phyloP scores from a whole-genome alignment of 2,329 filamentous ascomycete species.

The Arthrinium puccinioides region DNA sequence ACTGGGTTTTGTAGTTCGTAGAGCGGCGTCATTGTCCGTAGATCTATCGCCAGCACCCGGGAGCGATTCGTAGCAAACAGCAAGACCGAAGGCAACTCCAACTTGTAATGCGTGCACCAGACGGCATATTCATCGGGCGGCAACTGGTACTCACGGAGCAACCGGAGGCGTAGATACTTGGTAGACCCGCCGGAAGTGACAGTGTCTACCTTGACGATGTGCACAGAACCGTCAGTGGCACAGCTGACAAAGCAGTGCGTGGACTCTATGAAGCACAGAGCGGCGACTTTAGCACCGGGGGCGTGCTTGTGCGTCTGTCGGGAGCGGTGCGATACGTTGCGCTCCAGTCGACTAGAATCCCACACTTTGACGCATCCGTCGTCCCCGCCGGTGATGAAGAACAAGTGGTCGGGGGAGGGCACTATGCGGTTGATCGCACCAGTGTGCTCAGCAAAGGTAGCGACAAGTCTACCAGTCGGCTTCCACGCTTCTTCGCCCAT shows the following conservation, averaged over 20 bases:
- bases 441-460: slow-evolving; percentile 82
- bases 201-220: slow-evolving; percentile 75
- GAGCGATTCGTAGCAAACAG: slow-evolving; percentile 82
- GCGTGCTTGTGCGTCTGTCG: slow-evolving; percentile 77
- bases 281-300: slow-evolving; percentile 64
- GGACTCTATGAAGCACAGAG: slow-evolving; percentile 85
- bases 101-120: slow-evolving; percentile 88
- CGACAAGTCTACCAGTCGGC: slow-evolving; percentile 76
- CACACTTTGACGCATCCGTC: slow-evolving; percentile 89
- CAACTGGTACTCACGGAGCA: slow-evolving; percentile 77
- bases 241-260: slow-evolving; percentile 92
- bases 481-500: slow-evolving; percentile 62
- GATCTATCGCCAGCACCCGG: slow-evolving; percentile 74
- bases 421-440: slow-evolving; percentile 75
- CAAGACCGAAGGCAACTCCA: slow-evolving; percentile 74
- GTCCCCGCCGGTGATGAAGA: slow-evolving; percentile 90
- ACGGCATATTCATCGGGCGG: slow-evolving; percentile 68
- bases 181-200: slow-evolving; percentile 39
- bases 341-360: slow-evolving; percentile 84
- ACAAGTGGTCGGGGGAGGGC: slow-evolving; percentile 81
- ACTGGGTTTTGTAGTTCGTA: slow-evolving; percentile 81
- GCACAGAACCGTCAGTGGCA: slow-evolving; percentile 81
- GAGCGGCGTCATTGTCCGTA: slow-evolving; percentile 76
- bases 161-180: slow-evolving; percentile 70
- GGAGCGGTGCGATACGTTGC: slow-evolving; percentile 82